phyloP scores from a whole-genome alignment of 2,329 filamentous ascomycete species.

The Exophiala phaeomuriformis region DNA sequence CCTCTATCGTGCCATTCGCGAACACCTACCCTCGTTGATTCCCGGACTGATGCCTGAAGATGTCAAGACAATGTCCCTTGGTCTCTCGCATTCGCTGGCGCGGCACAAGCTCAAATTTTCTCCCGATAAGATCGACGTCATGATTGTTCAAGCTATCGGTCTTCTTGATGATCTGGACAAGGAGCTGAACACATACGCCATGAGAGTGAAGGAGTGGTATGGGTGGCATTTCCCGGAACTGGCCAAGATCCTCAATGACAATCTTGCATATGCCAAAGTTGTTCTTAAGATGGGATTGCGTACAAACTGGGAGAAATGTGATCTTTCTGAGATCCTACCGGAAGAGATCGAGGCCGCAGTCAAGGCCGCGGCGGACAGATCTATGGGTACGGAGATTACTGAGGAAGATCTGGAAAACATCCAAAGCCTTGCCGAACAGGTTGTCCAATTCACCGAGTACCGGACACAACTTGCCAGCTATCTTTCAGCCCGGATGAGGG shows the following conservation, averaged over 20 bases:
- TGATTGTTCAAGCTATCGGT: slow-evolving; percentile 96
- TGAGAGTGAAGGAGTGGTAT: slow-evolving; percentile 99
- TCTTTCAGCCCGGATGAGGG: slow-evolving; percentile 86
- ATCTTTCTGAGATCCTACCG: slow-evolving; percentile 84
- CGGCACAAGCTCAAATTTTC: slow-evolving; percentile 98
- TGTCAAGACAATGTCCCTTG: slow-evolving; percentile 87
- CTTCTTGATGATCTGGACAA: slow-evolving; percentile 95
- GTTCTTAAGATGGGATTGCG: slow-evolving; percentile 86
- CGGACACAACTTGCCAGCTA: slow-evolving; percentile 81
- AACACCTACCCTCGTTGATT: slow-evolving; percentile 82
- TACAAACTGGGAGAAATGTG: slow-evolving; percentile 64
- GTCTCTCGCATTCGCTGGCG: slow-evolving; percentile 93
- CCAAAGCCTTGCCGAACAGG: slow-evolving; percentile 81
- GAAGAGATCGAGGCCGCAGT: slow-evolving; percentile 90
- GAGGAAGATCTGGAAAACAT: slow-evolving; percentile 91
- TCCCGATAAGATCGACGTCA: slow-evolving; percentile 96
- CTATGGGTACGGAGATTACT: slow-evolving; percentile 97
- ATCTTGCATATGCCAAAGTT: slow-evolving; percentile 83
- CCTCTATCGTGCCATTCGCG: slow-evolving; percentile 87
- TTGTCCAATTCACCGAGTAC: slow-evolving; percentile 86
- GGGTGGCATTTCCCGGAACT: slow-evolving; percentile 99
- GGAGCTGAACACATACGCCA: slow-evolving; percentile 96
- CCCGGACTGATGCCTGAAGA: slow-evolving; percentile 78
- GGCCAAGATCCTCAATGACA: slow-evolving; percentile 95
- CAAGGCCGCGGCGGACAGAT: slow-evolving; percentile 90